Conservation (phyloP, 495 filamentous ascomycete genomes). For the Penicillium coprophilum region DNA sequence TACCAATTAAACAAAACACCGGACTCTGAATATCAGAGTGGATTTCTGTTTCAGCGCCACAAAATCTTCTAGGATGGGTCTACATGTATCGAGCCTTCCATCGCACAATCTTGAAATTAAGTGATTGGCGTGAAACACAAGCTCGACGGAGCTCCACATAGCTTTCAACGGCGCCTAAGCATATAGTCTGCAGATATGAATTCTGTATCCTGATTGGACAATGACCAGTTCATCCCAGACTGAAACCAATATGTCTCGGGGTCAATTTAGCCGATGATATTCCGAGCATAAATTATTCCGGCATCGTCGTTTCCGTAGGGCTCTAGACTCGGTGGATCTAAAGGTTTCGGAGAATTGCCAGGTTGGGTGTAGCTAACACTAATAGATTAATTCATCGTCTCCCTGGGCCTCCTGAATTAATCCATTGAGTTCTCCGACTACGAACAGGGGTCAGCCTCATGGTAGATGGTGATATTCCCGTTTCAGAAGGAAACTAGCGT, state of each 20-base stretch:
- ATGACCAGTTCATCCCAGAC: background rate
- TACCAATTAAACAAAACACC: background rate
- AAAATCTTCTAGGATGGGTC: background rate
- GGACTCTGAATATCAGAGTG: background rate
- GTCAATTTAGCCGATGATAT: slow-evolving; percentile 4
- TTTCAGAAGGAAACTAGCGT: slow-evolving; percentile 8
- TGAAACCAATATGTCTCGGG: background rate
- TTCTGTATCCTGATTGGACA: background rate
- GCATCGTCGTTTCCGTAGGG: background rate
- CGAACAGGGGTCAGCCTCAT: background rate
- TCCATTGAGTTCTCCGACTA: background rate
- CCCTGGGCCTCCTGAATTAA: background rate
- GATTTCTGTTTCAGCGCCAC: background rate
- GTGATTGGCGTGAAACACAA: slow-evolving; percentile 3
- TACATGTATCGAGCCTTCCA: background rate
- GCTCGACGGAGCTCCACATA: slow-evolving; percentile 6
- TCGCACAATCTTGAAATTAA: background rate
- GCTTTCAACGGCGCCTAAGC: background rate
- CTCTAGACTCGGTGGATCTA: background rate
- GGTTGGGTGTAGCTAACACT: background rate
- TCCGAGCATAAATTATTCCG: background rate
- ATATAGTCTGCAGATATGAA: background rate
- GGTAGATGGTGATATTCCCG: background rate
- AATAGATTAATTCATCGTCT: background rate
- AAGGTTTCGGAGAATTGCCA: slow-evolving; percentile 6